Evolutionary conservation across 371 early-diverging fungal species (phyloP), one percentile per base, ranked within the genome.

Genomic region (Rhizopus sp.): DNA sequence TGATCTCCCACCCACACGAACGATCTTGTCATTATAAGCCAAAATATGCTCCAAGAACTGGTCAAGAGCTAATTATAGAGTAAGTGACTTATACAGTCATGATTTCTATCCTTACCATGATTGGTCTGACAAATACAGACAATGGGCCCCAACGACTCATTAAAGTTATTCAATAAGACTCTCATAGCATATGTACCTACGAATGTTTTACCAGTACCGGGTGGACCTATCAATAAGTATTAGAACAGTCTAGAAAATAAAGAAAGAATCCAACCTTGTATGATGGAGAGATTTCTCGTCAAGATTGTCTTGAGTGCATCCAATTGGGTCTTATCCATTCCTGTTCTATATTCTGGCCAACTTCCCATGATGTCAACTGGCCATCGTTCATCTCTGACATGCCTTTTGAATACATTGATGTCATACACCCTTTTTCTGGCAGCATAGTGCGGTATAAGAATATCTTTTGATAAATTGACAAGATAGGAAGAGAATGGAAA

Each of bases 151-250:
- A 72, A 32, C 4, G 59, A 53, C 7, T 10, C 39, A 17, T 67
- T 68, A 17, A 64, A 74, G 54, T 87, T 78, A 30, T 73, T 73
- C 17, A 86, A 59, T 5, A 89, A 68, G 0, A 85, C 78, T 9
- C 61, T 57, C 59, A 85, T 82, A 6, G 85, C 76, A 62, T 81
- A 76, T 23, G 88, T 78, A 57, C 88, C 88, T 0, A 88, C 80
- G 64, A 75, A 87, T 0, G 88, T 87, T 50, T 89, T 90, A 57
- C 89, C 89, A 33, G 88, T 87, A 47, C 90, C 89, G 10, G 89
- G 89, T 12, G 89, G 90, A 45, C 89, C 76, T 76, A 58, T 37
- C 9, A 13, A 38, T 9, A 16, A n/a, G 29, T 6, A 13, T 7
- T 23, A 39, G 17, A 52, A 9, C 15, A 45, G 2, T 7, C 15